Evolutionary conservation across 1,139 yeast species (phyloP), one percentile per base, ranked within the genome.

Genomic region (Taphrina wiesneri): DNA sequence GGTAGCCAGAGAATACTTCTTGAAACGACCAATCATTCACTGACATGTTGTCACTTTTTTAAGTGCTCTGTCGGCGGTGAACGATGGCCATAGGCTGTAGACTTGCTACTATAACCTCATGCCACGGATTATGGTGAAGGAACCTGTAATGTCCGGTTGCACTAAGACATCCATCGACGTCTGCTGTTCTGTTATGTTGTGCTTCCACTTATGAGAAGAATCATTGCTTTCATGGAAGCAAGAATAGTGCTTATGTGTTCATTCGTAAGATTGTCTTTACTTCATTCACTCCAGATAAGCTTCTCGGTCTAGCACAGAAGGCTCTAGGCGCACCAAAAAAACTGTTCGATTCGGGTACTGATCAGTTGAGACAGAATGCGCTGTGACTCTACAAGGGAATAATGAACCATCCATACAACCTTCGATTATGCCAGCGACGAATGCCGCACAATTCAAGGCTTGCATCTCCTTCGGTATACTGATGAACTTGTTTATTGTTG

Each of bases 391-490:
- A 30, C 96, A 96, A 65, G 85, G 86, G 74, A 92, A 92, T 69
- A 86, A 87, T 1, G 92, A 83, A 17, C 88, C 83, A 71, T 90
- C 96, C 66, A 93, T 78, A 0, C 93, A 87, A 0, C 97, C 98
- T 75, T 92, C 97, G 30, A 93, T 83, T 30, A 93, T 84, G 0
- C 99, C 99, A 0, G 97, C 97, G 1, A 88, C 84, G 73, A 88
- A 89, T 0, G 97, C 92, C 11, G 89, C 87, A 73, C 96, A 88
- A 73, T 88, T 89, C 72, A 90, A 81, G 70, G 86, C 86, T 6
- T 89, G 86, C 75, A 87, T 86, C 70, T 90, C 96, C 70, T 83
- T 85, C 2, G 97, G 96, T 3, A 88, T 86, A 36, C 88, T 85
- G 28, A 93, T 86, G 74, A 84, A 93, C 71, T 85, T 86, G 11